Base-by-base conservation (phyloP, 2,329 filamentous ascomycete genomes). In the Stylonectria norvegica region DNA sequence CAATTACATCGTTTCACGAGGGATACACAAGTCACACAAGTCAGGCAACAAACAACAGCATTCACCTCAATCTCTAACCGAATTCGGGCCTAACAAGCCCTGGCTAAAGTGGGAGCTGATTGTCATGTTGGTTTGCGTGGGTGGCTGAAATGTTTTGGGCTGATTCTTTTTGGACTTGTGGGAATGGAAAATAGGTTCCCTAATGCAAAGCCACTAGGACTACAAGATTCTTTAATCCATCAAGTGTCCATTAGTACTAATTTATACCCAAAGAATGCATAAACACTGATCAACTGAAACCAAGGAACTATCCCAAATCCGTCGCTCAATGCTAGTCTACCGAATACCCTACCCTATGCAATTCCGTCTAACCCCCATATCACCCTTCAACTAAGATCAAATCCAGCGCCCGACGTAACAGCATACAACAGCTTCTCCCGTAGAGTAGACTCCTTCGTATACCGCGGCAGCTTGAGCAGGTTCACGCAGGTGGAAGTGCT, bases 401-500 rank as follows among this genome's bases (percentile, higher is more conserved):
- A 98, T 1, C 93, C 91, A 33, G 93, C 91, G 1, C 89, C 89
- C 0, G 88, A 86, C 53, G 87, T 87, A 15, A 96, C 80, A 7
- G 91, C 91, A 65, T 96, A 95, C 37, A 97, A 68, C 45, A 98
- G 62, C 68, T 95, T 97, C 57, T 83, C 78, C 59, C 78, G 83
- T 56, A 98, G 62, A 19, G 72, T 75, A 43, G 70, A 65, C 48
- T 82, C 79, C 22, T 73, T 80, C 34, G 65, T 76, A 64, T 97
- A 98, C 50, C 83, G 79, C 5, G 93, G 93, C 51, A 98, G 67
- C 71, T 98, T 98, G 34, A 98, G 68, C 53, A 98, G 62, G 61
- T 98, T 98, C 19, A 97, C 89, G 56, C 93, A 98, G 0, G 93
- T 98, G 61, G 90, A 96, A 14, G 93, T 89, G 60, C 89, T 97